Evolutionary conservation across 495 filamentous ascomycete genomes (phyloP).

Genomic region (Penicillium cosmopolitanum): DNA sequence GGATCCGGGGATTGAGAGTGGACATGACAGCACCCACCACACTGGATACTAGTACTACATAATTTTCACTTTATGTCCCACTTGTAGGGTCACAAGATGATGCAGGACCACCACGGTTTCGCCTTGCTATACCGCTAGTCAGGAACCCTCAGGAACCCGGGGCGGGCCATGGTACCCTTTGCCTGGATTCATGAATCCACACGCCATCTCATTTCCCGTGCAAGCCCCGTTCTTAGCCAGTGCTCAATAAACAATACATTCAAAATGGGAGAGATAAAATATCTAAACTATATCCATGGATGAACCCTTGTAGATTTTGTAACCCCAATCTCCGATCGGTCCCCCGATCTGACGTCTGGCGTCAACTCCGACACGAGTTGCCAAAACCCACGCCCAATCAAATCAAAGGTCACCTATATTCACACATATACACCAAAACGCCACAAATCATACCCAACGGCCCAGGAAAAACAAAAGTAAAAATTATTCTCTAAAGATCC

Average conservation of each 20-base stretch:
- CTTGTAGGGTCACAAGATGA: not conserved
- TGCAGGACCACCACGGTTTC: not conserved
- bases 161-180: not conserved
- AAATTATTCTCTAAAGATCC: constrained; percentile 32
- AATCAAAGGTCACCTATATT: not conserved
- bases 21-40: constrained; percentile 1
- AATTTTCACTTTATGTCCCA: not conserved
- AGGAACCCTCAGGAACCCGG: not conserved
- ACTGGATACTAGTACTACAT: not conserved
- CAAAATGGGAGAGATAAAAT: not conserved
- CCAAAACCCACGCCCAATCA: not conserved
- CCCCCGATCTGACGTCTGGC: not conserved
- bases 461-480: not conserved
- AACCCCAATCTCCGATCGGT: not conserved
- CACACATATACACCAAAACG: constrained; percentile 1
- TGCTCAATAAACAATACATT: not conserved
- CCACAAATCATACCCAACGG: constrained; percentile 1
- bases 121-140: constrained; percentile 1
- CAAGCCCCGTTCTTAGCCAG: not conserved
- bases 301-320: not conserved
- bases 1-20: not conserved
- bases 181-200: not conserved
- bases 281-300: constrained; percentile 4
- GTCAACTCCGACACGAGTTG: constrained; percentile 3
- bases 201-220: not conserved